phyloP scores from a whole-genome alignment of 1,139 yeast species.

The Nakaseomyces kungkrabaensis region DNA sequence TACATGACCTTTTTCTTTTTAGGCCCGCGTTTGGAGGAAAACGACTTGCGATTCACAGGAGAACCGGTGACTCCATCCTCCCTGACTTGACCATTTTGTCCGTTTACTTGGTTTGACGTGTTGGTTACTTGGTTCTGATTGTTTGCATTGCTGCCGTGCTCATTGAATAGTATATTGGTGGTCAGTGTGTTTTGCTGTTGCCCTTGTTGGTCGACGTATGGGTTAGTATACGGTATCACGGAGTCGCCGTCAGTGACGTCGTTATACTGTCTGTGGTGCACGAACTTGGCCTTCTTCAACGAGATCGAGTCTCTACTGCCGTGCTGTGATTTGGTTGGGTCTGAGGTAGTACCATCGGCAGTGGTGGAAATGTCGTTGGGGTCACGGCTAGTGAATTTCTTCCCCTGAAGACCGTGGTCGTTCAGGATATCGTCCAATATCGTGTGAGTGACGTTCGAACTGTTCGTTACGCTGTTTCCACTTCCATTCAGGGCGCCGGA shows the following conservation, averaged over 20 bases:
- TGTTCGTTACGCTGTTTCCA: neutral
- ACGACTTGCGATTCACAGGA: slow-evolving; percentile 2
- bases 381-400: neutral
- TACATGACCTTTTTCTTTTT: slow-evolving; percentile 26
- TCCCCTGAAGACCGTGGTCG: neutral
- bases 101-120: neutral
- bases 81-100: neutral
- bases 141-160: neutral
- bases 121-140: neutral
- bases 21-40: slow-evolving; percentile 9
- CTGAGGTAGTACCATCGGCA: neutral
- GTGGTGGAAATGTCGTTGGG: neutral
- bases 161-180: slow-evolving; percentile 1
- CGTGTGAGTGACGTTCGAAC: slow-evolving; percentile 1
- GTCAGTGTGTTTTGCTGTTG: slow-evolving; percentile 1
- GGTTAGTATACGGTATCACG: slow-evolving; percentile 3
- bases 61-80: neutral
- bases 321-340: neutral
- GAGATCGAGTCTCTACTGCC: slow-evolving; percentile 1
- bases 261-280: slow-evolving; percentile 2
- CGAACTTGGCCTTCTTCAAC: neutral
- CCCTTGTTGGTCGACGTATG: neutral
- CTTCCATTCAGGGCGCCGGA: neutral
- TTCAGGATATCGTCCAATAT: slow-evolving; percentile 2
- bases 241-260: slow-evolving; percentile 3